A percentile compares a stretch with the other conserved stretches of the same genome.
Conservation (phyloP, 768 basidiomycete species). For the Boletus pseudopeckii region DNA sequence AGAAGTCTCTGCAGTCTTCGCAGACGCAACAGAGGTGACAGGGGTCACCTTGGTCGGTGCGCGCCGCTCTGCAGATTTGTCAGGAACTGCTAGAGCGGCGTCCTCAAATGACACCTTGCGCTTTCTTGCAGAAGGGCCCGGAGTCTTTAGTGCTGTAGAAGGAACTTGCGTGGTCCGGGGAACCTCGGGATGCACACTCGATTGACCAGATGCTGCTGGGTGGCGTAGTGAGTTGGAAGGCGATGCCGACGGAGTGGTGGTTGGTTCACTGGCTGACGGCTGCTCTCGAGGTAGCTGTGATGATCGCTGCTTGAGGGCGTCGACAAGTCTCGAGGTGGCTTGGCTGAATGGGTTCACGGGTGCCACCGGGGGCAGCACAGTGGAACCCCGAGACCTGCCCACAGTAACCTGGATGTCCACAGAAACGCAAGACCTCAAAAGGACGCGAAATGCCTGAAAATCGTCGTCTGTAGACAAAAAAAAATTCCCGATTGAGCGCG, state of each 20-base stretch:
- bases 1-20: neutral
- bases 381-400: neutral
- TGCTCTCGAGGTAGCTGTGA: neutral
- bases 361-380: neutral
- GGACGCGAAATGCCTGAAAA: conserved; percentile 65
- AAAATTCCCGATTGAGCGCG: neutral
- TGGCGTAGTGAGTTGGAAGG: neutral
- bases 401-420: conserved; percentile 39
- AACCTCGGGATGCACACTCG: neutral
- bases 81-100: neutral
- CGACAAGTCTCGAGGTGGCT: neutral
- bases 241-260: neutral
- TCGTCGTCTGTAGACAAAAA: conserved; percentile 57
- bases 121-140: conserved; percentile 20
- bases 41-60: conserved; percentile 6
- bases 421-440: conserved; percentile 36
- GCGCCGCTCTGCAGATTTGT: neutral
- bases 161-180: neutral
- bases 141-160: neutral
- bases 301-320: neutral
- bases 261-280: neutral
- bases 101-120: conserved; percentile 21
- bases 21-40: neutral
- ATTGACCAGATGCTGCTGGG: neutral
- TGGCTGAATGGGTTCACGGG: conserved; percentile 19